Percentiles rank a stretch among this genome's conserved stretches.
phyloP scores from a whole-genome alignment of 306 rosid species.

The Rosa chinensis region DNA sequence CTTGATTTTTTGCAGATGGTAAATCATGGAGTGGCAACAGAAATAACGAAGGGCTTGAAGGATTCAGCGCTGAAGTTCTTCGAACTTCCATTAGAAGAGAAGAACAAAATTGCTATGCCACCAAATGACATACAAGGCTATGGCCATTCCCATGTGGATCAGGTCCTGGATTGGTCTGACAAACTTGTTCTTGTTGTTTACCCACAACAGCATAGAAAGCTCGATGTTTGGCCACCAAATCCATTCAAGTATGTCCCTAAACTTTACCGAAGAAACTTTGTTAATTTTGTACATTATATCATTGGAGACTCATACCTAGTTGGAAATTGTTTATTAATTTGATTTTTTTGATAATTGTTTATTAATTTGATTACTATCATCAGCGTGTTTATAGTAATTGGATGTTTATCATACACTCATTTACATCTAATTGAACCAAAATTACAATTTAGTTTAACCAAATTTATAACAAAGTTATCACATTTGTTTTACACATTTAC shows the following conservation, averaged over 20 bases:
- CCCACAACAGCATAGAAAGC: slow-evolving; percentile 24
- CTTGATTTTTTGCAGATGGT: slow-evolving; percentile 12
- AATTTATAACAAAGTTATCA: no score
- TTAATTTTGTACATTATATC: no score
- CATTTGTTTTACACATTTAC: no score
- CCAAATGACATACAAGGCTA: neutral
- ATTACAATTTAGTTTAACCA: no score
- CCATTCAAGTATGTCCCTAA: slow-evolving; percentile 28
- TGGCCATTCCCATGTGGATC: neutral
- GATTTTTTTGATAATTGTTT: no score
- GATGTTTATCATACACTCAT: no score
- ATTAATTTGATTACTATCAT: no score
- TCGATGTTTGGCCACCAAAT: slow-evolving; percentile 31
- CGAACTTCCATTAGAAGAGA: slow-evolving; percentile 4
- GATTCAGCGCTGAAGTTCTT: slow-evolving; percentile 7
- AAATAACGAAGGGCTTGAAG: slow-evolving; percentile 16
- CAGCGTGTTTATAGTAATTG: no score
- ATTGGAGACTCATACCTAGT: no score
- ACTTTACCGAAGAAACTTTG: neutral
- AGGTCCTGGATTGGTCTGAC: slow-evolving; percentile 37
- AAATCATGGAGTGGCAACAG: slow-evolving; percentile 28
- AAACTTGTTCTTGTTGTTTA: neutral
- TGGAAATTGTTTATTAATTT: no score
- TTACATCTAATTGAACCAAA: no score
- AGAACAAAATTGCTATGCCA: neutral